Evolutionary conservation across 345 rosid genomes (phyloP), one percentile per base, ranked within the genome.

Genomic region (Lepidium sativum): DNA sequence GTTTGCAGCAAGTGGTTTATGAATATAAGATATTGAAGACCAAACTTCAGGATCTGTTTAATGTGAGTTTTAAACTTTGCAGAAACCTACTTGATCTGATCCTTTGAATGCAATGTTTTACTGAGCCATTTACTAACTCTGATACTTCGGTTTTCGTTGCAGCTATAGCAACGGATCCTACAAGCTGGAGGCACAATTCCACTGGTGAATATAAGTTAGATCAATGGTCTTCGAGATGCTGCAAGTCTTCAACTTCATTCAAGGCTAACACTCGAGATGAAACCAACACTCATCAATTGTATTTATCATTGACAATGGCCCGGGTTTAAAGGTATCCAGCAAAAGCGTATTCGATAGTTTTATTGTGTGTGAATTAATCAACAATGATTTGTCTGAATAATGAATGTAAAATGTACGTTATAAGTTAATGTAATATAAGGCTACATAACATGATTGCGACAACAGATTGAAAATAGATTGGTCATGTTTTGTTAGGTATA

Each of bases 141-240:
- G 51, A 54, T 51, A 41, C 8, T 27, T 29, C 31, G 53, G 17
- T 39, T 48, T 64, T 35, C 21, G 8, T 60, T 72, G 66, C 71
- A 86, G 96, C 67, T 89, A 82, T 86, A 84, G 80, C 78, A 74
- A 70, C 96, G 80, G 78, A 79, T 89, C 40, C 38, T 80, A 23
- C 79, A 73, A 62, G 88, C 88, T 44, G 96, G 96, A 59, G 92
- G 92, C 35, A 72, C 83, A 27, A 39, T 86, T 71, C 92, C 92
- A 33, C 53, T 44, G 38, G 69, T 82, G 69, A 70, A 75, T 66
- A 73, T 66, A 27, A 66, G 31, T 1, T 73, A 65, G 55, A 72
- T 39, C 1, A 11, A 40, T 65, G 54, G 9, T 49, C 44, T 54
- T 62, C 63, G 56, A 48, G 33, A 21, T 56, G 49, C 57, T 64